Evolutionary conservation across 1,284 basidiomycete genomes (phyloP), one percentile per base, ranked within the genome.

Genomic region (Moniliophthora roreri): DNA sequence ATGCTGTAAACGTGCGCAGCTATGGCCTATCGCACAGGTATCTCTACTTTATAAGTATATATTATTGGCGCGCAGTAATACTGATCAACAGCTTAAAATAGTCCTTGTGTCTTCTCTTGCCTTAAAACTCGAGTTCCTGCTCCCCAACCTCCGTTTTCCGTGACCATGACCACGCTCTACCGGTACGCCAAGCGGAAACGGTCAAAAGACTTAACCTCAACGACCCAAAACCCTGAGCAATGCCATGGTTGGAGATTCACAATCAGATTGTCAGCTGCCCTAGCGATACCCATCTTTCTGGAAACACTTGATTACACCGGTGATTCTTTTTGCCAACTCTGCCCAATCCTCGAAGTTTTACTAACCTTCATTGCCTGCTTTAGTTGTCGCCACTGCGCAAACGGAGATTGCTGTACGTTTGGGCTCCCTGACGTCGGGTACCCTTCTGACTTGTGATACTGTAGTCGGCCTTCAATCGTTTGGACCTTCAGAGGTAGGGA

Each of bases 331-430:
- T 1, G n/a, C 4, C 11, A 46, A 15, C 13, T 18, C 39, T 18
- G 44, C 34, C 26, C 6, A 23, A 5, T n/a, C 13, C 21, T 28
- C 18, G 1, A 26, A 28, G 9, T 2, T 47, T n/a, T 39, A 37
- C 23, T 28, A 10, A 3, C 36, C 39, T 34, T 11, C 16, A 32
- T 32, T 11, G 11, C 28, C 16, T 20, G 32, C n/a, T 48, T 13
- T 37, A 79, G 78, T 81, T 2, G 79, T 81, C 21, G 79, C 79
- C 3, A 80, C 78, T n/a, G 77, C 78, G 1, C 79, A 80, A 55
- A 65, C 75, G 21, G 70, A 72, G 26, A 80, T 80, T 53, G 79
- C 78, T 11, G 78, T 79, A 59, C 7, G 60, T 59, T 4, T 37
- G 4, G 16, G 32, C 10, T 44, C 26, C n/a, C 32, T 35, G 20